Evolutionary conservation across 192 early-diverging fungal genomes (phyloP).

Genomic region (Umbelopsis sp.): DNA sequence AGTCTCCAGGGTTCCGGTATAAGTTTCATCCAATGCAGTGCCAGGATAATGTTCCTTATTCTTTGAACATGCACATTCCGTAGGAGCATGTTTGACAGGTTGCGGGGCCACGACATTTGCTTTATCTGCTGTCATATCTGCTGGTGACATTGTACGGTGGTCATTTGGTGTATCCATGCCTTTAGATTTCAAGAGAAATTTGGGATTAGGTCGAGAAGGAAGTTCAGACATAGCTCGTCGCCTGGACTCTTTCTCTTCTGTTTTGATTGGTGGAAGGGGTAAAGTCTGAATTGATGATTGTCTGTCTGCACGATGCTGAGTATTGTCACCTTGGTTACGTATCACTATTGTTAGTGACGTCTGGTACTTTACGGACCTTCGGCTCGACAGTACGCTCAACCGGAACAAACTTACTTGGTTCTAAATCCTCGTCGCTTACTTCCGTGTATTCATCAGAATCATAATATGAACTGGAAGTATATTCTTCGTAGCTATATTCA

Average conservation of each 20-base stretch:
- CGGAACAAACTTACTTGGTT: background rate
- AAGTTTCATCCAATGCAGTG: slow-evolving; percentile 45
- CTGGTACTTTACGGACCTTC: too few species aligned
- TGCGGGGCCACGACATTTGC: background rate
- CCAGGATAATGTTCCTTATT: slow-evolving; percentile 49
- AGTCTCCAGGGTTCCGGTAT: slow-evolving; percentile 43
- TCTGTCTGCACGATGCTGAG: background rate
- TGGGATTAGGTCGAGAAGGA: slow-evolving; percentile 22
- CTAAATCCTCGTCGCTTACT: background rate
- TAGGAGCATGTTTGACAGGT: slow-evolving; percentile 16
- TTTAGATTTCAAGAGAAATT: background rate
- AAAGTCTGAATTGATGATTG: background rate
- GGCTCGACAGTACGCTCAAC: too few species aligned
- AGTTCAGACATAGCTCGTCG: slow-evolving; percentile 34
- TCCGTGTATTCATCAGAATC: slow-evolving; percentile 18
- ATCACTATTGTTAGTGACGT: too few species aligned
- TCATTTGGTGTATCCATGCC: background rate
- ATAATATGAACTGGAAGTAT: background rate
- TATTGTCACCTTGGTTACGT: too few species aligned
- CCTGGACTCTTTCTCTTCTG: background rate
- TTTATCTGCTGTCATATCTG: background rate
- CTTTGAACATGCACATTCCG: slow-evolving; percentile 45
- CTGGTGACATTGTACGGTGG: background rate
- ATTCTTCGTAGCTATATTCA: background rate
- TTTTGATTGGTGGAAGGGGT: background rate